These are phyloP conservation scores for Dothideomycetes sp. DNA, from an alignment of 2,329 filamentous ascomycete genomes.

Conservation along the genomic window DNA sequence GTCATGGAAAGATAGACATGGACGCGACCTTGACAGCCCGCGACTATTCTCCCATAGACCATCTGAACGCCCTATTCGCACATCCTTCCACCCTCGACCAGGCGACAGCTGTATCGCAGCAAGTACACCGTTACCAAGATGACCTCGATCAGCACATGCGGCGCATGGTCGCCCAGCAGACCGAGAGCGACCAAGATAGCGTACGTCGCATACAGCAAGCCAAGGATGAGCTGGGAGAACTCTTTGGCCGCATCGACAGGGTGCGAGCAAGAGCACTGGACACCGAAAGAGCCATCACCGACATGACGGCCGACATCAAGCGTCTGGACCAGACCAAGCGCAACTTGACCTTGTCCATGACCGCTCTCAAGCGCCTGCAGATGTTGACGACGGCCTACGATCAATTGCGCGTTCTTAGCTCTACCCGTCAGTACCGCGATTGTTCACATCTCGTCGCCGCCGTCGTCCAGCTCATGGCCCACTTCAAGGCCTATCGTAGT, in stretches of 20 bases:
- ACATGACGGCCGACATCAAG: slow-evolving; percentile 99
- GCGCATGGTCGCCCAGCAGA: slow-evolving; percentile 62
- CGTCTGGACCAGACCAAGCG: slow-evolving; percentile 91
- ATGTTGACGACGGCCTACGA: slow-evolving; percentile 99
- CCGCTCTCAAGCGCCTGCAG: slow-evolving; percentile 88
- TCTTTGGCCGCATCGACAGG: slow-evolving; percentile 91
- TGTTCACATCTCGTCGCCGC: slow-evolving; percentile 90
- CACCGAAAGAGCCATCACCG: slow-evolving; percentile 92
- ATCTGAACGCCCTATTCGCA: slow-evolving; percentile 88
- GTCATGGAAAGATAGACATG: background rate
- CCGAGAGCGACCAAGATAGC: slow-evolving; percentile 75
- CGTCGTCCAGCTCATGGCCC: slow-evolving; percentile 92
- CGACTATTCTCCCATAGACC: slow-evolving; percentile 86
- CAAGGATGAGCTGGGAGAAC: slow-evolving; percentile 75
- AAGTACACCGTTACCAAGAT: slow-evolving; percentile 68
- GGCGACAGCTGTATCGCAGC: slow-evolving; percentile 62
- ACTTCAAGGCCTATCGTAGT: slow-evolving; percentile 95
- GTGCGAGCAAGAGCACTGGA: slow-evolving; percentile 81
- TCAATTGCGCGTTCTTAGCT: slow-evolving; percentile 74
- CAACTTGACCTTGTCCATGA: slow-evolving; percentile 96
- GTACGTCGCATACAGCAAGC: slow-evolving; percentile 86
- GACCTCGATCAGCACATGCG: slow-evolving; percentile 72
- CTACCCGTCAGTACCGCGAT: slow-evolving; percentile 84
- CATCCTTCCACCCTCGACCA: slow-evolving; percentile 77
- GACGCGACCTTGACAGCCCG: slow-evolving; percentile 36